A percentile compares a stretch with the other conserved stretches of the same genome.
Evolutionary conservation across 2,329 filamentous ascomycete species (phyloP).

Genomic region (Aspergillus nomiae): DNA sequence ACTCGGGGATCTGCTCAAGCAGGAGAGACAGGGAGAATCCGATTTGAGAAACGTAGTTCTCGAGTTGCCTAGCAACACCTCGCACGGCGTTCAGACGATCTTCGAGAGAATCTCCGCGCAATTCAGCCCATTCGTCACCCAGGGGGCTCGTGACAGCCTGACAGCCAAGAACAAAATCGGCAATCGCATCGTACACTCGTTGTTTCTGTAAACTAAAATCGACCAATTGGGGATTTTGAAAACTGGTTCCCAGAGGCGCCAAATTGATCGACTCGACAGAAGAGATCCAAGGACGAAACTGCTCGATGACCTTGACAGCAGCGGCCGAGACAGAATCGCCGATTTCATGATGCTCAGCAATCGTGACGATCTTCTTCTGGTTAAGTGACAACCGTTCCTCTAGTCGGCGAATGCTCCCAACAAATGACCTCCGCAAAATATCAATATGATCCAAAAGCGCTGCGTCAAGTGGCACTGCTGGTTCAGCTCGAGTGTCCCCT

Average conservation of each 20-base stretch:
- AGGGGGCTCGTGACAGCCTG: conserved; percentile 90
- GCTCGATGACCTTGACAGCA: conserved; percentile 79
- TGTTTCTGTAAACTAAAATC: conserved; percentile 94
- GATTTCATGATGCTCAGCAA: conserved; percentile 74
- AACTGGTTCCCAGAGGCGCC: conserved; percentile 72
- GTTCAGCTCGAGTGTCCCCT: conserved; percentile 71
- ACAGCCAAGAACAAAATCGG: conserved; percentile 82
- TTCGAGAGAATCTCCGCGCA: conserved; percentile 86
- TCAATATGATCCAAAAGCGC: conserved; percentile 81
- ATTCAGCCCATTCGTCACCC: conserved; percentile 92
- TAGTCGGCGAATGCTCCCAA: conserved; percentile 81
- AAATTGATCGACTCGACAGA: conserved; percentile 92
- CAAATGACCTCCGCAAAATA: conserved; percentile 79
- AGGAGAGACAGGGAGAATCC: conserved; percentile 85
- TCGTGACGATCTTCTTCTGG: conserved; percentile 83
- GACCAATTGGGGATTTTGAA: conserved; percentile 80
- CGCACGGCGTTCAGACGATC: conserved; percentile 80
- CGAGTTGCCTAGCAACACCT: conserved; percentile 74
- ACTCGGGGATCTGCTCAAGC: conserved; percentile 72
- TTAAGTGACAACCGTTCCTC: conserved; percentile 78
- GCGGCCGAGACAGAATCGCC: conserved; percentile 80
- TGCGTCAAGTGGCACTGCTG: conserved; percentile 72
- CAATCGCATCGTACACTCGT: conserved; percentile 87
- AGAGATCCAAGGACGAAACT: conserved; percentile 86
- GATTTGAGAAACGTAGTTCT: conserved; percentile 83